Conservation (phyloP, 768 basidiomycete species). For the Pleurotus platypus region DNA sequence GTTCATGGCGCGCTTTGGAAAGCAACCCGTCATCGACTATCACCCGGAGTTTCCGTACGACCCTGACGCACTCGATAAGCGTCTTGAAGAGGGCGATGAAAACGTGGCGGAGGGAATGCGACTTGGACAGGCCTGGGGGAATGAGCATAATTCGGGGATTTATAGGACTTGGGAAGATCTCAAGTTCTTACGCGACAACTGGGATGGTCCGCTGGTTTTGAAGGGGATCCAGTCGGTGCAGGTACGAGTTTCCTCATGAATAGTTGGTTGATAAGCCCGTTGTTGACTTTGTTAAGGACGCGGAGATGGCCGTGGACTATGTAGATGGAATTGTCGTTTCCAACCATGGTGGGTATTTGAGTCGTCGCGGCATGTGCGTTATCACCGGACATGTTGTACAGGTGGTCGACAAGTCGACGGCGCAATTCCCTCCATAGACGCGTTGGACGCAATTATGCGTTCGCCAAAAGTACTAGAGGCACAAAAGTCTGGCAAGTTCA, state of each 20-base stretch:
- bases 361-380: background rate
- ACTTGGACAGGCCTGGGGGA: conserved; percentile 62
- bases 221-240: conserved; percentile 72
- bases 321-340: conserved; percentile 76
- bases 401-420: conserved; percentile 78
- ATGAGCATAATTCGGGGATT: conserved; percentile 55
- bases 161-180: conserved; percentile 71
- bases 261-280: background rate
- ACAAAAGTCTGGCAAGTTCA: conserved; percentile 55
- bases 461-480: conserved; percentile 55
- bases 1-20: conserved; percentile 60
- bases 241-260: conserved; percentile 13
- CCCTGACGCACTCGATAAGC: conserved; percentile 38
- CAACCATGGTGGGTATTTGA: conserved; percentile 55
- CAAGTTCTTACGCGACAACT: conserved; percentile 60
- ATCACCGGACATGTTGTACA: conserved; percentile 17
- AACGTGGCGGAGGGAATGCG: conserved; percentile 30
- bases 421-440: conserved; percentile 66
- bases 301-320: conserved; percentile 59
- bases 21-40: conserved; percentile 37
- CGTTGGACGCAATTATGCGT: conserved; percentile 62
- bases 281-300: conserved; percentile 39
- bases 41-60: conserved; percentile 57
- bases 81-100: conserved; percentile 42
- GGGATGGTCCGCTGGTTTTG: conserved; percentile 75